These are phyloP conservation scores for Brassica rapa DNA, from an alignment of 345 rosid species.

Conservation along the genomic window DNA sequence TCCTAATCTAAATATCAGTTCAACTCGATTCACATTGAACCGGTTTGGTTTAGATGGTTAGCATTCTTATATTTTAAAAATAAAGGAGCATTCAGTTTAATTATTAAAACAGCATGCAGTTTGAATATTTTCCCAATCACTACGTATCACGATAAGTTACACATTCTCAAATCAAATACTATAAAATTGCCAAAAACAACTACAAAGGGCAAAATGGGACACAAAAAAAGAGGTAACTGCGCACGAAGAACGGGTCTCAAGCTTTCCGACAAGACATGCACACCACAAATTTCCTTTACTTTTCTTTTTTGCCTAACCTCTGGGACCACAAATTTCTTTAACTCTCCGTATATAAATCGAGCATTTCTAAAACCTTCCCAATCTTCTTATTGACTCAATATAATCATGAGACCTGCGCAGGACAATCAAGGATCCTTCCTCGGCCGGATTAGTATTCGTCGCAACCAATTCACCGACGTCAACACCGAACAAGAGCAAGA, in stretches of 20 bases:
- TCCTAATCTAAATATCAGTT: background rate
- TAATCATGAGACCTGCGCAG: constrained; percentile 64
- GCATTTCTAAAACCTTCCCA: constrained; percentile 18
- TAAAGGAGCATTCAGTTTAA: too few species aligned
- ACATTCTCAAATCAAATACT: background rate
- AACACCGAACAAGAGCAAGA: constrained; percentile 82
- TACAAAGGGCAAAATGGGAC: background rate
- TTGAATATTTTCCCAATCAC: background rate
- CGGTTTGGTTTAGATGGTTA: background rate
- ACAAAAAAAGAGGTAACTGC: background rate
- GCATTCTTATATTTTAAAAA: background rate
- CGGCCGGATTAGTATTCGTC: constrained; percentile 80
- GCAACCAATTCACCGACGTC: constrained; percentile 80
- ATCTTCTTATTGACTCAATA: constrained; percentile 3
- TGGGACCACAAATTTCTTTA: constrained; percentile 28
- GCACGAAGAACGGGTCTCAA: constrained; percentile 40
- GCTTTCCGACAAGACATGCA: constrained; percentile 41
- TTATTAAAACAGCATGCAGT: too few species aligned
- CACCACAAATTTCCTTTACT: constrained; percentile 27
- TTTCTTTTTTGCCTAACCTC: too few species aligned
- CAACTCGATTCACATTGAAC: background rate
- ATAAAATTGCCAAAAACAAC: too few species aligned
- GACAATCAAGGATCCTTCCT: constrained; percentile 80
- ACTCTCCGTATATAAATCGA: constrained; percentile 25
- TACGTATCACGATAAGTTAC: background rate